These are phyloP conservation scores for Coleophoma cylindrospora DNA, from an alignment of 2,329 filamentous ascomycete species.

Conservation along the genomic window DNA sequence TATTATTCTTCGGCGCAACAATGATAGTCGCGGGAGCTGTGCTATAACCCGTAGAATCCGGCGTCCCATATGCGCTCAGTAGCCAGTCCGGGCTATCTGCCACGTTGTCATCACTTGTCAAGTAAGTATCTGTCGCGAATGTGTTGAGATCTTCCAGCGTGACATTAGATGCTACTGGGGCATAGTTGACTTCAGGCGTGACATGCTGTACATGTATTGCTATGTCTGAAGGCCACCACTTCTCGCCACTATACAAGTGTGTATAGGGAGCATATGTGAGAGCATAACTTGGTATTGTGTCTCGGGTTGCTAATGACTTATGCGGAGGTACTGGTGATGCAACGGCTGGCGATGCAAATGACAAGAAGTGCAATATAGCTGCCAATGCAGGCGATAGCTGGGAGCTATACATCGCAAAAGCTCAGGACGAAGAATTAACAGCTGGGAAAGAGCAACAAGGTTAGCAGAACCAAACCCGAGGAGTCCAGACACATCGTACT, in stretches of 20 bases:
- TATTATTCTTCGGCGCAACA: constrained; percentile 22
- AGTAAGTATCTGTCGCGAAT: constrained; percentile 33
- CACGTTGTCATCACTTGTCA: constrained; percentile 39
- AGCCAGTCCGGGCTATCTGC: constrained; percentile 37
- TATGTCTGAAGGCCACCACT: constrained; percentile 39
- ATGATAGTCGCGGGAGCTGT: constrained; percentile 46
- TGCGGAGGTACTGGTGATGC: no score
- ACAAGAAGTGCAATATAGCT: no score
- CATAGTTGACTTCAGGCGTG: constrained; percentile 33
- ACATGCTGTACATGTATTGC: constrained; percentile 34
- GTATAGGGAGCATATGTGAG: constrained; percentile 32
- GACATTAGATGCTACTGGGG: constrained; percentile 23
- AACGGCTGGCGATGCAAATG: no score
- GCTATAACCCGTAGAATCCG: constrained; percentile 41
- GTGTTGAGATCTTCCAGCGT: constrained; percentile 28
- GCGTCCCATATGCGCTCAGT: constrained; percentile 23
- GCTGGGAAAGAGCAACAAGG: no score
- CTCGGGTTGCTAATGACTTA: neutral
- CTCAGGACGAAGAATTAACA: no score
- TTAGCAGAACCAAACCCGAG: no score
- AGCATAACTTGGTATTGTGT: neutral
- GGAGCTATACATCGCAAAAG: no score
- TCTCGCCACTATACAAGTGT: constrained; percentile 38
- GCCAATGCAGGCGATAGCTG: no score
- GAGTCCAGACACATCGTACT: no score